These are phyloP conservation scores for Phytophthora idaei DNA, from an alignment of 352 stramenopile genomes.

Conservation along the genomic window DNA sequence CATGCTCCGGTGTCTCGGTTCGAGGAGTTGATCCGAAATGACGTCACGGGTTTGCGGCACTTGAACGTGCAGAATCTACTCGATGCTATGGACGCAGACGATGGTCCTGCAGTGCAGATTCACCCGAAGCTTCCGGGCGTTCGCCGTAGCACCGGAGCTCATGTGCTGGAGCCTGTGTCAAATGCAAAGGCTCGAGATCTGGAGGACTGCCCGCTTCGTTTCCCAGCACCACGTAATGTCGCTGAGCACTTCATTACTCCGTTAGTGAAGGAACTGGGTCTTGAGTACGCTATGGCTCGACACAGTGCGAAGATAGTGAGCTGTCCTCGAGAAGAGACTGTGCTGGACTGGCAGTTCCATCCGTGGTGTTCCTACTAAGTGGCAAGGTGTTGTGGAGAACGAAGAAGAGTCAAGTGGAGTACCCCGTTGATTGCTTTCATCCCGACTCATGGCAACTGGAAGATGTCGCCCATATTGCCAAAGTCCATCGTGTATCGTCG, in stretches of 20 bases:
- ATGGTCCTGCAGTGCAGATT: constrained; percentile 24
- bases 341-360: constrained; percentile 54
- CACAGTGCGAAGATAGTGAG: constrained; percentile 26
- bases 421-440: constrained; percentile 38
- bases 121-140: not conserved
- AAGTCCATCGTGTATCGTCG: constrained; percentile 25
- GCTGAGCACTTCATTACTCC: constrained; percentile 25
- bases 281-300: constrained; percentile 27
- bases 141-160: constrained; percentile 10
- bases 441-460: constrained; percentile 21
- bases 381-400: constrained; percentile 41
- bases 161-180: constrained; percentile 16
- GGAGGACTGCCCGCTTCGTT: constrained; percentile 29
- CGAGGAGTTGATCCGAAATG: constrained; percentile 34
- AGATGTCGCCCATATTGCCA: constrained; percentile 16
- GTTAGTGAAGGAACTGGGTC: constrained; percentile 36
- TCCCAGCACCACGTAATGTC: constrained; percentile 31
- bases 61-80: constrained; percentile 34
- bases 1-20: constrained; percentile 40
- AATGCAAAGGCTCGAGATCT: constrained; percentile 24
- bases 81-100: constrained; percentile 20
- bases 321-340: constrained; percentile 10
- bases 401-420: constrained; percentile 21
- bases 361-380: constrained; percentile 46
- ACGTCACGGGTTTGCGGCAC: constrained; percentile 30